phyloP scores from a whole-genome alignment of 1,139 yeast species.

The Zygosaccharomyces sapae region DNA sequence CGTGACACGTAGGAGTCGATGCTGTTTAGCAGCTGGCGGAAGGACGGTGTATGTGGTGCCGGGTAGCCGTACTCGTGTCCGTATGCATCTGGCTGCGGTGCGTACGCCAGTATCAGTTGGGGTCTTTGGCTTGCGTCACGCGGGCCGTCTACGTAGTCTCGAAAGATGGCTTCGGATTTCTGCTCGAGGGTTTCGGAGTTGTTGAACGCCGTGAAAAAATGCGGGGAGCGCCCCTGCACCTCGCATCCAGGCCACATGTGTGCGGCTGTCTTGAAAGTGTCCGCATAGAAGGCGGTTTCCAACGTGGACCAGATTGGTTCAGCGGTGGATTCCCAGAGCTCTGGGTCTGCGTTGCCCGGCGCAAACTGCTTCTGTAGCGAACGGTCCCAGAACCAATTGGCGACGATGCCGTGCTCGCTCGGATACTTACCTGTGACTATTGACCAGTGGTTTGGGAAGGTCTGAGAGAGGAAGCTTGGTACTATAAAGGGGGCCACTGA shows the following conservation, averaged over 20 bases:
- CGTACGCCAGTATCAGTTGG: slow-evolving; percentile 72
- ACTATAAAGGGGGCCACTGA: slow-evolving; percentile 66
- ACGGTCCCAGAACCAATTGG: slow-evolving; percentile 76
- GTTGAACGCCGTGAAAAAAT: slow-evolving; percentile 58
- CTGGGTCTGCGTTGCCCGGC: slow-evolving; percentile 55
- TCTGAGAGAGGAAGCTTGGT: slow-evolving; percentile 84
- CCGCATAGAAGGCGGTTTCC: slow-evolving; percentile 42
- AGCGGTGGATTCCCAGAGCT: slow-evolving; percentile 58
- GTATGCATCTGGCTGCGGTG: slow-evolving; percentile 71
- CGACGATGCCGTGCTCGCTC: slow-evolving; percentile 79
- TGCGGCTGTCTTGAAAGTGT: slow-evolving; percentile 59
- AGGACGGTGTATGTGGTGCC: slow-evolving; percentile 47
- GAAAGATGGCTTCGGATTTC: slow-evolving; percentile 55
- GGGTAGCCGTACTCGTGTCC: slow-evolving; percentile 65
- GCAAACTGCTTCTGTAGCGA: slow-evolving; percentile 51
- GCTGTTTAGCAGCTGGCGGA: slow-evolving; percentile 47
- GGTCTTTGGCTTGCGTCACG: slow-evolving; percentile 48
- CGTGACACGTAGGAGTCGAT: slow-evolving; percentile 63
- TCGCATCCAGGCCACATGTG: slow-evolving; percentile 98
- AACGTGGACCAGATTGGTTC: slow-evolving; percentile 88
- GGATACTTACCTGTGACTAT: slow-evolving; percentile 83
- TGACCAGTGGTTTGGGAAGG: slow-evolving; percentile 92
- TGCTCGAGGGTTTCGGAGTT: slow-evolving; percentile 55
- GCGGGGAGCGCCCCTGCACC: slow-evolving; percentile 49
- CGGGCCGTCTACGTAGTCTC: slow-evolving; percentile 59